A percentile compares a stretch with the other conserved stretches of the same genome.
These are phyloP conservation scores for Acanthamoeba quina DNA, from an alignment of 208 protist genomes.

Conservation along the genomic window DNA sequence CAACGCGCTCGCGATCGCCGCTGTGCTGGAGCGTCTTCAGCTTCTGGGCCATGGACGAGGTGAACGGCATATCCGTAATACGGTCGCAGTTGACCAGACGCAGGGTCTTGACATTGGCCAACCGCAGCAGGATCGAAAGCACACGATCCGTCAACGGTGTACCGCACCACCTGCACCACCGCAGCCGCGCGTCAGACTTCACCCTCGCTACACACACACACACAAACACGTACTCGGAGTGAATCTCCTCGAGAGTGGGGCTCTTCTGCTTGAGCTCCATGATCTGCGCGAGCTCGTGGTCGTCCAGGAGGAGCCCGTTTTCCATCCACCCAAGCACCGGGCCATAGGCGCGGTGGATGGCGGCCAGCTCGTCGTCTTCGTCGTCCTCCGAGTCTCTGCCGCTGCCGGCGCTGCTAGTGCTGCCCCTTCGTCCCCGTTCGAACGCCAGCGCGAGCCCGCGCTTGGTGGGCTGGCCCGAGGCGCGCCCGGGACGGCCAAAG, in stretches of 20 bases:
- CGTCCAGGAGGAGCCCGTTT: conserved; percentile 44
- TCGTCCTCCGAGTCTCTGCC: neutral
- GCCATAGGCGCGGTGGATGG: conserved; percentile 32
- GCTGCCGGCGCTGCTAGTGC: neutral
- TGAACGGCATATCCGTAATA: conserved; percentile 34
- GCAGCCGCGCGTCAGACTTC: neutral
- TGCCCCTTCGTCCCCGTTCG: neutral
- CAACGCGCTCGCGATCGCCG: conserved; percentile 9
- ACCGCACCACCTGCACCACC: neutral
- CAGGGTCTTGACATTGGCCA: conserved; percentile 17
- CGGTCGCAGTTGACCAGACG: conserved; percentile 51
- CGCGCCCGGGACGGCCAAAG: too few species aligned
- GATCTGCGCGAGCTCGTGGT: conserved; percentile 54
- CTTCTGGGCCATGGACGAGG: neutral
- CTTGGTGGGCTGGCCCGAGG: neutral
- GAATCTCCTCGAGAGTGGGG: conserved; percentile 6
- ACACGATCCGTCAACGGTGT: conserved; percentile 37
- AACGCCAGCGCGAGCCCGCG: neutral
- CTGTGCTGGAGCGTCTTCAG: conserved; percentile 9
- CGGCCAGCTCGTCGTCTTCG: conserved; percentile 4
- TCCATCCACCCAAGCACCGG: conserved; percentile 53
- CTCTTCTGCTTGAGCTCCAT: conserved; percentile 55
- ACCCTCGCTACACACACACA: too few species aligned
- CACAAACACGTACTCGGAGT: neutral
- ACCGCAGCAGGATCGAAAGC: conserved; percentile 2